Conservation (phyloP, 352 stramenopile species). For the Globisporangium takayamanum region DNA sequence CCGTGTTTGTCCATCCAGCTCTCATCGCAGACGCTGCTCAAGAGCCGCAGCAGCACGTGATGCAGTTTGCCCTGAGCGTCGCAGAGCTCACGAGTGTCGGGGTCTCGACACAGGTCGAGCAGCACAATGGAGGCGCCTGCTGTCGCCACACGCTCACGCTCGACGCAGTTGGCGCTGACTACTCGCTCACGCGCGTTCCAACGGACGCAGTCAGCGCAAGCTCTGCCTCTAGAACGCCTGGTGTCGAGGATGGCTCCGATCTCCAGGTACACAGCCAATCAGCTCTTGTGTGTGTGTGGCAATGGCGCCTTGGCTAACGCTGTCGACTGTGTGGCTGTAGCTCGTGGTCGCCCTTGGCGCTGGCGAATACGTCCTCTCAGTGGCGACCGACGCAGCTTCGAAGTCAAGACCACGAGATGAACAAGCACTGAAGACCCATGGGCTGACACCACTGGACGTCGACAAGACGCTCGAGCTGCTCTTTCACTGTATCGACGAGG, state of each 20-base stretch:
- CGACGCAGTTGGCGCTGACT: slow-evolving; percentile 20
- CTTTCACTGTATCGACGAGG: slow-evolving; percentile 40
- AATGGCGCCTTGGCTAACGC: slow-evolving; percentile 1
- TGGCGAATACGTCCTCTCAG: slow-evolving; percentile 37
- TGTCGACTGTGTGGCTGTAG: not conserved
- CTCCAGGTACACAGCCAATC: not conserved
- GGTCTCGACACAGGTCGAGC: slow-evolving; percentile 2
- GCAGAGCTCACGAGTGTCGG: slow-evolving; percentile 7
- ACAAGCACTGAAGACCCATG: not conserved
- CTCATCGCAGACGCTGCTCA: not conserved
- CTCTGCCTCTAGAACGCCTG: too few species aligned
- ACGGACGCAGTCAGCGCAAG: too few species aligned
- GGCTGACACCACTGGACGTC: slow-evolving; percentile 11
- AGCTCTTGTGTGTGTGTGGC: not conserved
- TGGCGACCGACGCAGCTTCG: slow-evolving; percentile 9
- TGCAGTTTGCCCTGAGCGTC: slow-evolving; percentile 12
- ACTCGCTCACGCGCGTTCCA: slow-evolving; percentile 4
- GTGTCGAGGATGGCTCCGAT: too few species aligned
- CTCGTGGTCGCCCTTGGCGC: slow-evolving; percentile 22
- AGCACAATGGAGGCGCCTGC: not conserved
- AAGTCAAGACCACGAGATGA: too few species aligned
- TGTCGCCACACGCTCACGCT: slow-evolving; percentile 6
- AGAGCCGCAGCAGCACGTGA: not conserved
- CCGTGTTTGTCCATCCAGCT: not conserved
- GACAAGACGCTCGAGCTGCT: slow-evolving; percentile 32